A percentile compares a stretch with the other conserved stretches of the same genome.
Evolutionary conservation across 345 rosid species (phyloP).

Genomic region (Hevea brasiliensis): DNA sequence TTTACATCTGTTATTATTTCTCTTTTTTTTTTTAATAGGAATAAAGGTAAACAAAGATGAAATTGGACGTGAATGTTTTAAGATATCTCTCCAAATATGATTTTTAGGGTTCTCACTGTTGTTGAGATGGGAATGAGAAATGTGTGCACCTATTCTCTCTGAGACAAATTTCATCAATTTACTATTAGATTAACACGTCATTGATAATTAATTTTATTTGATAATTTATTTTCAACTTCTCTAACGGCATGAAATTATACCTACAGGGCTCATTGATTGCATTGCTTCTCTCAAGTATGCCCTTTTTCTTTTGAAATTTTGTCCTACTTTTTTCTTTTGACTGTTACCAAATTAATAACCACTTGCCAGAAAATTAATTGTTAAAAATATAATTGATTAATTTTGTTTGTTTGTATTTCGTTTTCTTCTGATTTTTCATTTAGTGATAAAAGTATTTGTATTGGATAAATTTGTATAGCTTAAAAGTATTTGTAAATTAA

Average conservation of each 20-base stretch:
- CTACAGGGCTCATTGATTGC: conserved; percentile 68
- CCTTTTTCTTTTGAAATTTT: neutral
- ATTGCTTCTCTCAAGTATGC: conserved; percentile 80
- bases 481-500: no score
- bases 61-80: conserved; percentile 71
- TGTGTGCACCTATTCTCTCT: conserved; percentile 33
- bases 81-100: conserved; percentile 84
- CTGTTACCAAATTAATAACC: neutral
- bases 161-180: neutral
- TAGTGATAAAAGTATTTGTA: no score
- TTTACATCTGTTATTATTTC: neutral
- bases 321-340: conserved; percentile 2
- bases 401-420: no score
- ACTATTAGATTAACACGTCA: neutral
- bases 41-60: conserved; percentile 43
- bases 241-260: conserved; percentile 83
- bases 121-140: conserved; percentile 96
- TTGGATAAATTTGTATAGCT: no score
- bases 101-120: conserved; percentile 86
- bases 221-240: neutral
- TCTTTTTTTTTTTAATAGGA: conserved; percentile 23
- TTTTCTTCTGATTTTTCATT: neutral
- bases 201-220: neutral
- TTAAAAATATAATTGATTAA: no score
- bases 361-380: no score